Percentiles rank a stretch among this genome's conserved stretches.
Evolutionary conservation across 2,329 filamentous ascomycete genomes (phyloP).

Genomic region (Botryotinia globosa): DNA sequence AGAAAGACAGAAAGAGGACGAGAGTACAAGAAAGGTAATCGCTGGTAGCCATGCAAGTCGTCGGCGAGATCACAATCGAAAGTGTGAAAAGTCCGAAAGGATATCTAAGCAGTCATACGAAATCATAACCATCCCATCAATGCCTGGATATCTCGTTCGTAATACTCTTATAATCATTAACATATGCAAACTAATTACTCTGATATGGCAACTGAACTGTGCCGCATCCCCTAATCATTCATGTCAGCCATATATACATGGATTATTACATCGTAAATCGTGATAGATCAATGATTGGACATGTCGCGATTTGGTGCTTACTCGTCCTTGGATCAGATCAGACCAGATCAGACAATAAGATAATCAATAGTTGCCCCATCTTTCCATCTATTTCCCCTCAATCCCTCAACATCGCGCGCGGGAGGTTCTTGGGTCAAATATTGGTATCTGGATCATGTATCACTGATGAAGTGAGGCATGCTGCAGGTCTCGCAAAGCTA

Average conservation of each 20-base stretch:
- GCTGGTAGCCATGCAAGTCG: not conserved
- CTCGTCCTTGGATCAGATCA: not conserved
- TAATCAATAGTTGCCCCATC: not conserved
- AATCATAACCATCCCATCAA: not conserved
- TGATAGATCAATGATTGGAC: not conserved
- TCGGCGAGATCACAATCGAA: not conserved
- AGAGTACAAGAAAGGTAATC: not conserved
- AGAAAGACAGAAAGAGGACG: not conserved
- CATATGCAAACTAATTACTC: not conserved
- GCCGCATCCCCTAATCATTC: not conserved
- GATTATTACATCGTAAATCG: not conserved
- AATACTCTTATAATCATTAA: not conserved
- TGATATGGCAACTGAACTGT: not conserved
- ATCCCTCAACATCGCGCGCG: not conserved
- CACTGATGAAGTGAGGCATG: slow-evolving; percentile 14
- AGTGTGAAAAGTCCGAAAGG: not conserved
- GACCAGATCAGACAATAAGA: not conserved
- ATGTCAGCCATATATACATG: not conserved
- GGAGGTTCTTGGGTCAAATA: not conserved
- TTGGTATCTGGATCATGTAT: slow-evolving; percentile 17
- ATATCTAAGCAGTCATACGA: not conserved
- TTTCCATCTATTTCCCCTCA: not conserved
- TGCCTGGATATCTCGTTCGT: not conserved
- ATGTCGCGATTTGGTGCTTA: not conserved
- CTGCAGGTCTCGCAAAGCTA: slow-evolving; percentile 19